A percentile compares a stretch with the other conserved stretches of the same genome.
These are phyloP conservation scores for Cochlearia excelsa DNA, from an alignment of 345 rosid species.

Conservation along the genomic window DNA sequence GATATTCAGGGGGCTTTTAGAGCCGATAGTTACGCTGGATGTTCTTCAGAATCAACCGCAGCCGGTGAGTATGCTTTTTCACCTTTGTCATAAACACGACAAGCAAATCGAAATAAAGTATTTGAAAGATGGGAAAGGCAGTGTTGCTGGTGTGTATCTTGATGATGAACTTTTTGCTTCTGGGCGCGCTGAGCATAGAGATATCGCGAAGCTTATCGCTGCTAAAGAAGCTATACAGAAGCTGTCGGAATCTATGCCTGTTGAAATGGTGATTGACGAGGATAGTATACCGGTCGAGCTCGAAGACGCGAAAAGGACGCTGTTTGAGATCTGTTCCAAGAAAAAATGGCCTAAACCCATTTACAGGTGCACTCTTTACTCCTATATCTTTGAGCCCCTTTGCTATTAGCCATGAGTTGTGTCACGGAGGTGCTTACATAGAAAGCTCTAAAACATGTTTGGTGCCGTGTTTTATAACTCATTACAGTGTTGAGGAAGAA, in stretches of 20 bases:
- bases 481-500: constrained; percentile 58
- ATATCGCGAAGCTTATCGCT: constrained; percentile 67
- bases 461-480: constrained; percentile 13
- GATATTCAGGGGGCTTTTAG: constrained; percentile 64
- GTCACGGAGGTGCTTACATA: too few relatives aligned
- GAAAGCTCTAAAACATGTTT: neutral
- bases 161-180: constrained; percentile 54
- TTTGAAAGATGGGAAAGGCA: constrained; percentile 32
- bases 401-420: too few relatives aligned
- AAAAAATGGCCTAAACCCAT: constrained; percentile 66
- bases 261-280: constrained; percentile 18
- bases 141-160: constrained; percentile 49
- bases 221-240: constrained; percentile 52
- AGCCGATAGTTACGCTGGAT: constrained; percentile 59
- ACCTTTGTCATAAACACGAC: constrained; percentile 62
- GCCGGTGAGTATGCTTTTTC: constrained; percentile 56
- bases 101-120: constrained; percentile 47
- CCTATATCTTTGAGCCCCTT: neutral
- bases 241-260: constrained; percentile 33
- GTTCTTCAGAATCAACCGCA: constrained; percentile 65
- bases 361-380: constrained; percentile 46
- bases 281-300: constrained; percentile 38
- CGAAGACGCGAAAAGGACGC: constrained; percentile 57
- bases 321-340: constrained; percentile 53
- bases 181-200: constrained; percentile 53